Percentiles rank a stretch among this genome's conserved stretches.
Evolutionary conservation across 495 filamentous ascomycete species (phyloP).

Genomic region (Chaetomium tenue): DNA sequence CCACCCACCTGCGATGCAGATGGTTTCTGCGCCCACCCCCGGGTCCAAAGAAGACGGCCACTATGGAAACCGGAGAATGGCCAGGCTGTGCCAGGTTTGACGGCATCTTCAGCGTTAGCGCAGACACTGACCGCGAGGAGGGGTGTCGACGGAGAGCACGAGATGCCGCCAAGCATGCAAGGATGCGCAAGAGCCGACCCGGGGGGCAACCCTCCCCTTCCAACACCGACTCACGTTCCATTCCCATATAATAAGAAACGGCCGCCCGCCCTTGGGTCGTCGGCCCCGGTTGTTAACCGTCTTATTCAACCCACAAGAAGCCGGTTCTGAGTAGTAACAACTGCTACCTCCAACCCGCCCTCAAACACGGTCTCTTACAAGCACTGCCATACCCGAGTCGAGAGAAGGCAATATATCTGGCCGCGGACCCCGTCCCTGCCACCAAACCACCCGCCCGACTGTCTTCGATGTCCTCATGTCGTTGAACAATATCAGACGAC

Average conservation of each 20-base stretch:
- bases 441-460: slow-evolving; percentile 12
- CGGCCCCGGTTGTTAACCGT: slow-evolving; percentile 16
- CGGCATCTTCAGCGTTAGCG: neutral
- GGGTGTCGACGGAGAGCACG: neutral
- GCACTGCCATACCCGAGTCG: slow-evolving; percentile 5
- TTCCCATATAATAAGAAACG: slow-evolving; percentile 16
- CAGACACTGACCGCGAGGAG: neutral
- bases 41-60: neutral
- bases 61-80: neutral
- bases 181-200: neutral
- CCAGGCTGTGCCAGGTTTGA: neutral
- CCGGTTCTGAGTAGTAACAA: slow-evolving; percentile 13
- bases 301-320: slow-evolving; percentile 6
- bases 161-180: neutral
- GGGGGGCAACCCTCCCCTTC: neutral
- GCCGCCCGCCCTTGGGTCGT: slow-evolving; percentile 23
- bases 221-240: neutral
- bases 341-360: slow-evolving; percentile 17
- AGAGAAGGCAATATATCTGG: slow-evolving; percentile 18
- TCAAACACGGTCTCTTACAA: slow-evolving; percentile 23
- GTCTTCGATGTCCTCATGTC: slow-evolving; percentile 44
- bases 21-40: slow-evolving; percentile 4
- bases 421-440: slow-evolving; percentile 14
- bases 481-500: slow-evolving; percentile 39
- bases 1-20: neutral